Evolutionary conservation across 768 basidiomycete genomes (phyloP), one percentile per base, ranked within the genome.

Genomic region (Lentinula raphanica): DNA sequence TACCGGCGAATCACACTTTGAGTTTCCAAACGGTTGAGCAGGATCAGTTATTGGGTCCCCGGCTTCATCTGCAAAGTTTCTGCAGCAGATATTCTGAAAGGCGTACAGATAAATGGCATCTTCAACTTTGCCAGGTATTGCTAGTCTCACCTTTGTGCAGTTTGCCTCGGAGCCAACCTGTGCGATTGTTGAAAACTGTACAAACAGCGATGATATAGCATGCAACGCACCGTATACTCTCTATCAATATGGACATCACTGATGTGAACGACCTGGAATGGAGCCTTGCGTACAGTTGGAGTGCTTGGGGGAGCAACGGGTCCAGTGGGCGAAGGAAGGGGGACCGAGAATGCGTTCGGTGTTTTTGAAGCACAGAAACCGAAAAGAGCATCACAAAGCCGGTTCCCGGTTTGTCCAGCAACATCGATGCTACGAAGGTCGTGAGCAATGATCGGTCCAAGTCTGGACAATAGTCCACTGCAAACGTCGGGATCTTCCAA

Each of bases 191-290:
- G 44, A 19, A 44, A 36, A 42, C 19, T 17, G n/a, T 8, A 45
- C 3, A 13, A n/a, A 38, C 40, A 23, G 19, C 21, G 32, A n/a
- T 8, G 46, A 23, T 19, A n/a, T n/a, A n/a, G 25, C 7, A 5
- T 23, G 38, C 8, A 12, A 62, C 66, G 35, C 49, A 72, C 71
- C 3, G 66, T 67, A 59, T 77, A 76, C 15, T 66, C 40, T 11
- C 72, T 65, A 54, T 76, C 75, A 39, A 77, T 73, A 54, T 77
- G 76, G 17, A 75, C 71, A 59, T 77, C 76, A 49, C 70, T 71
- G 39, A 77, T 63, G 54, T 77, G 75, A 8, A 71, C 69, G 8
- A 76, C 69, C 51, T 70, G 65, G 56, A 75, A 63, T 3, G 73
- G 66, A 46, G 54, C 27, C 27, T 53, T 59, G 23, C 68, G 64